These are phyloP conservation scores for Penicillium simplicissimum DNA, from an alignment of 495 filamentous ascomycete genomes.

Conservation along the genomic window DNA sequence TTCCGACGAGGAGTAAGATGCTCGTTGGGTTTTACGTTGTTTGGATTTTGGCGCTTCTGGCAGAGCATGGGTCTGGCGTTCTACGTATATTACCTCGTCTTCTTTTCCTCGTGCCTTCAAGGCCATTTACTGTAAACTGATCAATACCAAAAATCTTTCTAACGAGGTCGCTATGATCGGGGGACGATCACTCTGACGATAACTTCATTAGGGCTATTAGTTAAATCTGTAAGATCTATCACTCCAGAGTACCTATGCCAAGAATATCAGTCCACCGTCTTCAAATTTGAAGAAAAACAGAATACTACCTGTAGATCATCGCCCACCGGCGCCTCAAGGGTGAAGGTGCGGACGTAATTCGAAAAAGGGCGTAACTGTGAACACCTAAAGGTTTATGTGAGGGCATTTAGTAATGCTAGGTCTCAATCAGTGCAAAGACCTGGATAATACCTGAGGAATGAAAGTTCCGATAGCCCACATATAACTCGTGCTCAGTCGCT, in stretches of 20 bases:
- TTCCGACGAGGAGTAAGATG: conserved; percentile 36
- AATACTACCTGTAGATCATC: background rate
- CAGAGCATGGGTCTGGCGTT: conserved; percentile 38
- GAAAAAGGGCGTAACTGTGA: background rate
- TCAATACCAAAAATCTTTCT: conserved; percentile 12
- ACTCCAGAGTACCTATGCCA: background rate
- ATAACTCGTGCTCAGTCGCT: no score
- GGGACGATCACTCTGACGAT: background rate
- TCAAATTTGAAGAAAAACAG: background rate
- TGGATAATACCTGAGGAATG: no score
- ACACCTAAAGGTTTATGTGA: background rate
- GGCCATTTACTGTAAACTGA: conserved; percentile 25
- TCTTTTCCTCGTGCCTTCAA: conserved; percentile 14
- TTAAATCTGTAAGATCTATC: conserved; percentile 5
- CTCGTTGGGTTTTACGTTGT: conserved; percentile 23
- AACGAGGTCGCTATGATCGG: background rate
- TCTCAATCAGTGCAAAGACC: no score
- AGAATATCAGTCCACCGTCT: background rate
- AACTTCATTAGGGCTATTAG: background rate
- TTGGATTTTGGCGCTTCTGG: conserved; percentile 35
- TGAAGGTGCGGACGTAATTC: background rate
- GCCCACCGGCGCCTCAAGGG: background rate
- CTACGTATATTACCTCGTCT: conserved; percentile 19
- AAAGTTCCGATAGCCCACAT: no score
- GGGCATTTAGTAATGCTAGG: no score